A percentile compares a stretch with the other conserved stretches of the same genome.
Conservation (phyloP, 192 early-diverging fungal genomes). For the Coemansia sp. region DNA sequence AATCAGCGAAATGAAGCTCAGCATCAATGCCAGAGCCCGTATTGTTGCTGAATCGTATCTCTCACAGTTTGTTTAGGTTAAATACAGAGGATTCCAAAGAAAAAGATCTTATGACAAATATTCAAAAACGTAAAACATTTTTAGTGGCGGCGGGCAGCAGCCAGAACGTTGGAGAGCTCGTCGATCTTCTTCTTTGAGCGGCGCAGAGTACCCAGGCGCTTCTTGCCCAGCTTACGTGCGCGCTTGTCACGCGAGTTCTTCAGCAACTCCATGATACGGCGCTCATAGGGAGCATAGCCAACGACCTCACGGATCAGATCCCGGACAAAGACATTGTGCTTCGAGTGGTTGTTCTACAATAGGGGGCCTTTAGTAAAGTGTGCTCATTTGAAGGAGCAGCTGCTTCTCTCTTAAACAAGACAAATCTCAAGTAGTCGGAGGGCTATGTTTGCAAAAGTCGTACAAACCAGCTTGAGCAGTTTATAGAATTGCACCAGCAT, state of each 20-base stretch:
- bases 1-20: constrained; percentile 97
- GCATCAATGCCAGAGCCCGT: constrained; percentile 86
- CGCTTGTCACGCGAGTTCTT: constrained; percentile 99
- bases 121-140: constrained; percentile 1
- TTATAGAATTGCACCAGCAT: too few species aligned
- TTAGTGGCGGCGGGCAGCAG: constrained; percentile 81
- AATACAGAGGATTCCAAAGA: too few species aligned
- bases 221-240: constrained; percentile 97
- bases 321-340: constrained; percentile 89
- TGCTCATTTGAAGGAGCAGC: too few species aligned
- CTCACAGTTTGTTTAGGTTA: constrained; percentile 48
- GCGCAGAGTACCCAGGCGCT: constrained; percentile 91
- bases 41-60: constrained; percentile 80
- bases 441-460: too few species aligned
- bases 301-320: constrained; percentile 94
- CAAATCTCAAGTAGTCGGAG: too few species aligned
- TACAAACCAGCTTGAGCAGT: too few species aligned
- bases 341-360: constrained; percentile 59
- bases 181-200: constrained; percentile 99
- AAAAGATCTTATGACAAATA: too few species aligned
- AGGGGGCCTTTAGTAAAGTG: too few species aligned
- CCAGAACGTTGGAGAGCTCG: constrained; percentile 89
- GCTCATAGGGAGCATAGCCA: constrained; percentile 98
- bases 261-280: constrained; percentile 99
- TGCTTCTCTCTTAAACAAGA: too few species aligned